Conservation (phyloP, 2,329 filamentous ascomycete genomes). For the Lasiodiplodia theobromae region DNA sequence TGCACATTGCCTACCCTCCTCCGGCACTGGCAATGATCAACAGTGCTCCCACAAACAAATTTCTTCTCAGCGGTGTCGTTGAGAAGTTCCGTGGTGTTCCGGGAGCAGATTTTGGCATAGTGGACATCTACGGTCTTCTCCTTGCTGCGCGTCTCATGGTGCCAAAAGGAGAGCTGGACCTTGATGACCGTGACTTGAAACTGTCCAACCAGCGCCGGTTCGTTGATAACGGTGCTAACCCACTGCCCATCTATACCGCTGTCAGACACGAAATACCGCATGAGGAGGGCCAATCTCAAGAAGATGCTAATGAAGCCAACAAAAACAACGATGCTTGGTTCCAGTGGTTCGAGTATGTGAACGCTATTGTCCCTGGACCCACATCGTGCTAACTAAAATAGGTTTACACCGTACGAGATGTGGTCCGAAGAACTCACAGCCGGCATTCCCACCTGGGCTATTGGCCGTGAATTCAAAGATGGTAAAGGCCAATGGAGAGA, state of each 20-base stretch:
- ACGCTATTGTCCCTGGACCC: no score
- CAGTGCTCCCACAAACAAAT: slow-evolving; percentile 92
- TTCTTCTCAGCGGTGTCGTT: slow-evolving; percentile 83
- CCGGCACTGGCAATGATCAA: slow-evolving; percentile 80
- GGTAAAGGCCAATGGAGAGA: slow-evolving; percentile 70
- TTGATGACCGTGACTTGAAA: slow-evolving; percentile 83
- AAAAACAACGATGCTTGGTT: slow-evolving; percentile 80
- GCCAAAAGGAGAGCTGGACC: slow-evolving; percentile 80
- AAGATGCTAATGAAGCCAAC: slow-evolving; percentile 48
- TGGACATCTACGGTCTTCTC: slow-evolving; percentile 90
- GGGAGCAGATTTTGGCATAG: slow-evolving; percentile 82
- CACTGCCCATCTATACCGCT: slow-evolving; percentile 93
- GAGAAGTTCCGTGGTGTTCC: slow-evolving; percentile 89
- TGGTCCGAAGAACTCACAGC: slow-evolving; percentile 92
- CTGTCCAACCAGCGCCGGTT: slow-evolving; percentile 84
- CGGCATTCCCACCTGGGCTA: slow-evolving; percentile 92
- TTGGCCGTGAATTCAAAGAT: slow-evolving; percentile 81
- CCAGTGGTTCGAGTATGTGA: slow-evolving; percentile 90
- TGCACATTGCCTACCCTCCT: slow-evolving; percentile 93
- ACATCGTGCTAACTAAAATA: slow-evolving; percentile 30
- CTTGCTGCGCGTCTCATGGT: slow-evolving; percentile 85
- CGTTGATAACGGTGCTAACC: slow-evolving; percentile 78
- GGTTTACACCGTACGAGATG: slow-evolving; percentile 83
- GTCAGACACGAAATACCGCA: slow-evolving; percentile 94
- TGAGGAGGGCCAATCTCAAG: slow-evolving; percentile 48